phyloP scores from a whole-genome alignment of 345 rosid genomes.

The Rhodamnia argentea region DNA sequence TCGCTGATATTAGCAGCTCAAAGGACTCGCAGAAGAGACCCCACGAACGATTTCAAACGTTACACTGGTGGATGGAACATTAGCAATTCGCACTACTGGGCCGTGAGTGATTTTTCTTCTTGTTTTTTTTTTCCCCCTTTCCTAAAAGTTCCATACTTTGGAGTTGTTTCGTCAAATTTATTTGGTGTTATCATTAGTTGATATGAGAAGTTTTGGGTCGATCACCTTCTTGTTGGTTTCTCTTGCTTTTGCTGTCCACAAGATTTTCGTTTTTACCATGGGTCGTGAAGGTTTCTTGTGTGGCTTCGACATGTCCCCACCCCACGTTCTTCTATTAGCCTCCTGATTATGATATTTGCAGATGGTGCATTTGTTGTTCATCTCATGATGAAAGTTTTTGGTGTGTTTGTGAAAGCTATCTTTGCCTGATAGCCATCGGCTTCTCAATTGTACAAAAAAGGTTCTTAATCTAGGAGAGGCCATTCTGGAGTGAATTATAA shows the following conservation, averaged over 20 bases:
- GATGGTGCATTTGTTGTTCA: neutral
- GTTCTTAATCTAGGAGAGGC: neutral
- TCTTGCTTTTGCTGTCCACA: neutral
- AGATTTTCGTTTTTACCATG: neutral
- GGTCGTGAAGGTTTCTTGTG: neutral
- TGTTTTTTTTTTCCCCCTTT: neutral
- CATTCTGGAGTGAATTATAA: neutral
- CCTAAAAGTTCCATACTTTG: neutral
- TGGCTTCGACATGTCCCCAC: neutral
- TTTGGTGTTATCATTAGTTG: neutral
- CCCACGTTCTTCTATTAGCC: neutral
- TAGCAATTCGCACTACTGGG: conserved; percentile 70
- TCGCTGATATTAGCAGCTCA: conserved; percentile 65
- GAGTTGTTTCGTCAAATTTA: neutral
- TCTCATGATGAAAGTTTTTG: neutral
- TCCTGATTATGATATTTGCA: neutral
- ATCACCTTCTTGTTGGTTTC: neutral
- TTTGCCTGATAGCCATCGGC: neutral
- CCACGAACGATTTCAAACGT: conserved; percentile 33
- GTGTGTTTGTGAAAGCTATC: neutral
- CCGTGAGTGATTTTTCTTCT: conserved; percentile 43
- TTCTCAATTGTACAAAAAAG: neutral
- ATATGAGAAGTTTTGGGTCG: neutral
- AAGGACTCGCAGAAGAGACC: conserved; percentile 63
- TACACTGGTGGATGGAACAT: conserved; percentile 92